Evolutionary conservation across 495 filamentous ascomycete genomes (phyloP).

Genomic region (Penicillium salamii): DNA sequence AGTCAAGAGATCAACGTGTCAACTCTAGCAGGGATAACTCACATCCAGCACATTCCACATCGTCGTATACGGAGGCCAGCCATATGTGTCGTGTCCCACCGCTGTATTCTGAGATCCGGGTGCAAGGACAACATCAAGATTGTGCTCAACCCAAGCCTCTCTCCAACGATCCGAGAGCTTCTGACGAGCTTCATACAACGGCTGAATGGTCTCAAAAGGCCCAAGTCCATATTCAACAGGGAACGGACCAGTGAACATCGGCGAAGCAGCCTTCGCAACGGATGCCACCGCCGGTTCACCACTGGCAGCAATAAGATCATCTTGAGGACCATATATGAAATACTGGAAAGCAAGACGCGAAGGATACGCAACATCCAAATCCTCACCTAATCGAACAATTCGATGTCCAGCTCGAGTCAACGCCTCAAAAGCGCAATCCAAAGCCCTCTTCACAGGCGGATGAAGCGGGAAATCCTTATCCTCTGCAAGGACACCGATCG

Average conservation of each 20-base stretch:
- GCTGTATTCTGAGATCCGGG: constrained; percentile 48
- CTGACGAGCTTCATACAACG: constrained; percentile 15
- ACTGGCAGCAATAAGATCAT: constrained; percentile 22
- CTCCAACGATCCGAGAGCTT: constrained; percentile 20
- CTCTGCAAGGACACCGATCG: constrained; percentile 50
- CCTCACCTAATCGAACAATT: constrained; percentile 34
- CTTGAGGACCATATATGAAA: constrained; percentile 26
- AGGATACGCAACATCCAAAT: constrained; percentile 14
- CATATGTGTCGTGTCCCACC: constrained; percentile 46
- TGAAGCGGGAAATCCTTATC: constrained; percentile 52
- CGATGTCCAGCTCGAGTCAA: constrained; percentile 42
- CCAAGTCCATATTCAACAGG: constrained; percentile 26
- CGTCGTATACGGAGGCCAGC: constrained; percentile 44
- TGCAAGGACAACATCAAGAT: constrained; percentile 45
- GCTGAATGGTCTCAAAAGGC: constrained; percentile 14
- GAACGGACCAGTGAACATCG: constrained; percentile 20
- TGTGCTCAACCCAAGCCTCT: constrained; percentile 22
- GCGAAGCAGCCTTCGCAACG: constrained; percentile 15
- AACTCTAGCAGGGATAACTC: constrained; percentile 15
- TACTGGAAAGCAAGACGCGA: constrained; percentile 26
- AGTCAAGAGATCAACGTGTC: not conserved
- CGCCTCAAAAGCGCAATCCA: constrained; percentile 38
- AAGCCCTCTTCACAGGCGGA: constrained; percentile 47
- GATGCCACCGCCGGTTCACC: constrained; percentile 28
- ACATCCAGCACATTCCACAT: constrained; percentile 53